Base-by-base conservation (phyloP, 2,329 filamentous ascomycete species). In the Nigrospora osmanthi region DNA sequence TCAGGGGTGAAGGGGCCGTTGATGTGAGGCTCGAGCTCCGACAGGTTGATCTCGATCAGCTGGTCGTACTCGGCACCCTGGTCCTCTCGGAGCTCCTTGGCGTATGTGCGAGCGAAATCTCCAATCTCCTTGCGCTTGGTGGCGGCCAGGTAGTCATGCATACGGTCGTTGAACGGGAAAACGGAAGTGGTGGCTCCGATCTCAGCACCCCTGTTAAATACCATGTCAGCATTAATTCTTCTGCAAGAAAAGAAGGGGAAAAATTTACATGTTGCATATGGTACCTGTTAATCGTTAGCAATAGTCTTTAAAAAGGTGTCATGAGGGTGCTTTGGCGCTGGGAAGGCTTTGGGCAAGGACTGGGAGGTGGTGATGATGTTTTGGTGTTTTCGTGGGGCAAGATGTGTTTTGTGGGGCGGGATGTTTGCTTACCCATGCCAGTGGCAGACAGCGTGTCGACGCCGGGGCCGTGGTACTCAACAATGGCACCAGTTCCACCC, bases 1-100 rank as follows among this genome's bases (percentile, higher is more conserved):
- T 98, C 93, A 50, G 93, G 93, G 28, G 93, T 98, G 81, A 97
- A 97, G 53, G 93, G 93, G 54, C 93, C 93, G 76, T 98, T 98
- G 75, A 98, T 89, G 67, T 97, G 89, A 55, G 93, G 93, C 76
- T 98, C 93, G 40, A 98, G 85, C 70, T 91, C 87, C 47, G 81
- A 85, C 45, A 98, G 81, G 76, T 98, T 91, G 72, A 98, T 88
- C 73, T 96, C 91, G 60, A 97, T 89, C 55, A 96, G 70, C 72
- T 97, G 80, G 68, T 98, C 93, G 69, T 97, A 98, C 70, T 97
- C 83, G 55, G 88, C 87, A 56, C 89, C 89, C 70, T 94, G 76
- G 57, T 98, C 93, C 63, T 87, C 84, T 48, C 80, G 81, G 52
- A 98, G 86, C 59, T 95, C 89, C 58, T 87, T 76, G 56, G 88